Conservation (phyloP, 2,329 filamentous ascomycete species). For the Pseudocercospora musae region DNA sequence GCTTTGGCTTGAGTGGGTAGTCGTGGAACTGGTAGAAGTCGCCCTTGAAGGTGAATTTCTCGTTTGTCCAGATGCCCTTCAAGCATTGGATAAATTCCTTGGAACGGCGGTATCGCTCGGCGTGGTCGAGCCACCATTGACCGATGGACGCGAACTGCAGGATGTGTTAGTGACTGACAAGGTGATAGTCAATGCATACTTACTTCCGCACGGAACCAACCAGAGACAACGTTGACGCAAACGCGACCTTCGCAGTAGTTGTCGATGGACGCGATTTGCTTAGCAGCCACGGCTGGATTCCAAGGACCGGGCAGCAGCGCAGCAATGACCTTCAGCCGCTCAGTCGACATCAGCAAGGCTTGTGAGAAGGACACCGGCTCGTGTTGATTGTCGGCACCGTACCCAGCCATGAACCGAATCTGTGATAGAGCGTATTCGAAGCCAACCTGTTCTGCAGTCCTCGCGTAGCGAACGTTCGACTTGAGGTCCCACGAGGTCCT, state of each 20-base stretch:
- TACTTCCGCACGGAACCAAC: constrained; percentile 53
- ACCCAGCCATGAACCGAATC: constrained; percentile 53
- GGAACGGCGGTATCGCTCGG: constrained; percentile 51
- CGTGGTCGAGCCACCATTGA: constrained; percentile 55
- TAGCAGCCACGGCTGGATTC: constrained; percentile 52
- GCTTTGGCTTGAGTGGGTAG: constrained; percentile 51
- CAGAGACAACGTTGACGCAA: constrained; percentile 53
- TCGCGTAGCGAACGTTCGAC: constrained; percentile 50
- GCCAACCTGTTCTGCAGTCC: constrained; percentile 47
- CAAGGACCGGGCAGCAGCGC: constrained; percentile 51
- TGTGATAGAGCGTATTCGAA: constrained; percentile 54
- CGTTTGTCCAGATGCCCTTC: constrained; percentile 52
- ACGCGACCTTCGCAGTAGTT: constrained; percentile 52
- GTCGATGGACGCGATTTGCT: constrained; percentile 54
- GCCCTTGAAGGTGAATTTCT: constrained; percentile 49
- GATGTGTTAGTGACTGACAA: constrained; percentile 7
- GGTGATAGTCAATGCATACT: not conserved
- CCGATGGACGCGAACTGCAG: constrained; percentile 48
- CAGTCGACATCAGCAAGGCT: constrained; percentile 47
- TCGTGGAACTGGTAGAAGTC: constrained; percentile 55
- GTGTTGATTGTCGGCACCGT: constrained; percentile 46
- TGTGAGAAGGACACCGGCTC: constrained; percentile 54
- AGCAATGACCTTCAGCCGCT: constrained; percentile 51
- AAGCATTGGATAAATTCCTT: constrained; percentile 52
- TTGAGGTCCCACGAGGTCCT: constrained; percentile 49